phyloP scores from a whole-genome alignment of 2,329 filamentous ascomycete genomes.

The Capronia coronata region DNA sequence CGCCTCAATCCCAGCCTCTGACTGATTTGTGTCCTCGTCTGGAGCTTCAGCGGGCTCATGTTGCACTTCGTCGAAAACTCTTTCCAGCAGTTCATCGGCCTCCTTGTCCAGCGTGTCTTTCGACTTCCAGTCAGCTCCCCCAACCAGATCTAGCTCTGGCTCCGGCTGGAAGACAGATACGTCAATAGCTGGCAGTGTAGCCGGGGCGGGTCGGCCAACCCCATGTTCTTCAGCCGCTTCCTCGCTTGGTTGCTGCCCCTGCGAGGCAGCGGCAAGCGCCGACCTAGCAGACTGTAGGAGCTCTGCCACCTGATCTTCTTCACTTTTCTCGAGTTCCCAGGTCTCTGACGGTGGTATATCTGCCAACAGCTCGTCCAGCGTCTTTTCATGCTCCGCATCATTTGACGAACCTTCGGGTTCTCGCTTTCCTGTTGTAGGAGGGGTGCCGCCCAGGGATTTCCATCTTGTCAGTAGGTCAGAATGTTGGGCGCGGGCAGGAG shows the following conservation, averaged over 20 bases:
- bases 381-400: slow-evolving; percentile 27
- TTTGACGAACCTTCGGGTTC: slow-evolving; percentile 3
- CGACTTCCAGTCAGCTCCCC: background rate
- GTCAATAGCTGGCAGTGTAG: slow-evolving; percentile 19
- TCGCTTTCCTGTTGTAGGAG: background rate
- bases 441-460: slow-evolving; percentile 20
- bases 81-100: slow-evolving; percentile 30
- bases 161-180: slow-evolving; percentile 24
- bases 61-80: slow-evolving; percentile 30
- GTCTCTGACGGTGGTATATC: slow-evolving; percentile 30
- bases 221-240: slow-evolving; percentile 9
- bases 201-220: background rate
- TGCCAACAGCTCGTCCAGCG: slow-evolving; percentile 31
- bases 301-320: slow-evolving; percentile 28
- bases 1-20: slow-evolving; percentile 8
- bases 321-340: slow-evolving; percentile 25
- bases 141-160: slow-evolving; percentile 5
- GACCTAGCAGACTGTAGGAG: slow-evolving; percentile 28
- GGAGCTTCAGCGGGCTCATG: slow-evolving; percentile 15
- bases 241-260: slow-evolving; percentile 1
- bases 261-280: slow-evolving; percentile 17
- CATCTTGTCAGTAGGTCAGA: slow-evolving; percentile 26
- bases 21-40: slow-evolving; percentile 4
- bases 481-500: slow-evolving; percentile 23
- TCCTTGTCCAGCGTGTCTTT: slow-evolving; percentile 25